These are phyloP conservation scores for Benincasa hispida DNA, from an alignment of 306 rosid species.

Conservation along the genomic window DNA sequence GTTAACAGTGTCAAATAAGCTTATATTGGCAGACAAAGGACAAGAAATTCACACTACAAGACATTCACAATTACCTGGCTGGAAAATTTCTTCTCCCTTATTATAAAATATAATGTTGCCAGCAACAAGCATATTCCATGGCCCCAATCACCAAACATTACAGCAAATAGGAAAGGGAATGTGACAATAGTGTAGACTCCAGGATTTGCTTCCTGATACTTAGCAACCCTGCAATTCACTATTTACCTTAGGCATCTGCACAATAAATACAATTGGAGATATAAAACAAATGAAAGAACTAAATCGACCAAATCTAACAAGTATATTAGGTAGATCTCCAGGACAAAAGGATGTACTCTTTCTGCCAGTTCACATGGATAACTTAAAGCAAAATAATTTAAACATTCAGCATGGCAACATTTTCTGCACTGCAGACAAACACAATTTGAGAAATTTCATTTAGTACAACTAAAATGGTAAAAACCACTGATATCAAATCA, in stretches of 20 bases:
- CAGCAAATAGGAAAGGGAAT: constrained; percentile 82
- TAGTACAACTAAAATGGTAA: neutral
- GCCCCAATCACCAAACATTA: constrained; percentile 87
- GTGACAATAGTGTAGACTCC: constrained; percentile 59
- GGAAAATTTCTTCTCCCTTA: constrained; percentile 45
- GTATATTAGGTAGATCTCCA: neutral
- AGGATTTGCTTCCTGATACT: constrained; percentile 73
- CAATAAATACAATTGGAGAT: neutral
- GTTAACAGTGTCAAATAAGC: constrained; percentile 29
- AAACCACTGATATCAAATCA: neutral
- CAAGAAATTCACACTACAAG: constrained; percentile 6
- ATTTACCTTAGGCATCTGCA: neutral
- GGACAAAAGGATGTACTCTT: neutral
- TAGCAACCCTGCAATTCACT: constrained; percentile 43
- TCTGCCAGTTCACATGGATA: neutral
- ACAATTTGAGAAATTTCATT: neutral
- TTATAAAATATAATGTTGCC: constrained; percentile 52
- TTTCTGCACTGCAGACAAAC: neutral
- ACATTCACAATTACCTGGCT: constrained; percentile 41
- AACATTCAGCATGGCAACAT: neutral
- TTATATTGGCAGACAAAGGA: constrained; percentile 2
- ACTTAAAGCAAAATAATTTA: neutral
- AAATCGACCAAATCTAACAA: neutral
- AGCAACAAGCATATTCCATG: constrained; percentile 80
- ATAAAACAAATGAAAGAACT: neutral